Percentiles rank a stretch among this genome's conserved stretches.
phyloP scores from a whole-genome alignment of 345 rosid genomes.

The Crucihimalaya himalaica region DNA sequence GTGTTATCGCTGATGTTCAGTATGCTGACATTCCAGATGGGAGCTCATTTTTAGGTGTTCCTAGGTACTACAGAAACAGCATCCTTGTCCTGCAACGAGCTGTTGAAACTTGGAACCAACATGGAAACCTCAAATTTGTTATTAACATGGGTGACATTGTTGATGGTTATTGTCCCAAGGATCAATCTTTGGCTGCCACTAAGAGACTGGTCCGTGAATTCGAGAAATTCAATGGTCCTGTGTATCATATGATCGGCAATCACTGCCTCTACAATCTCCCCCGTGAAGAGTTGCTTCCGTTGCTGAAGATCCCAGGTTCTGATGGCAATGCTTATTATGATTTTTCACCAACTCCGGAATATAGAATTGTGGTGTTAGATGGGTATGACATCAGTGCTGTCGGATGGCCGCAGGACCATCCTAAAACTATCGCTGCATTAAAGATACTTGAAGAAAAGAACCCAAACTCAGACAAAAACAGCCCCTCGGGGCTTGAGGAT shows the following conservation, averaged over 20 bases:
- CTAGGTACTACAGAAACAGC: constrained; percentile 81
- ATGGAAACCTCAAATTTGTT: constrained; percentile 60
- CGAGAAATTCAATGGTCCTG: constrained; percentile 64
- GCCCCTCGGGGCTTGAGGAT: constrained; percentile 68
- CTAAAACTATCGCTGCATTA: constrained; percentile 64
- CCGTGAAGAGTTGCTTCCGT: constrained; percentile 67
- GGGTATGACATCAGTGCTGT: constrained; percentile 88
- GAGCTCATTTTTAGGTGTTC: constrained; percentile 74
- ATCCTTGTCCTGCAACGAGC: constrained; percentile 73
- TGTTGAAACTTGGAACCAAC: constrained; percentile 67
- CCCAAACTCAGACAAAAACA: constrained; percentile 81
- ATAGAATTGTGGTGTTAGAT: constrained; percentile 75
- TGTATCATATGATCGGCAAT: constrained; percentile 89
- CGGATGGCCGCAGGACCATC: constrained; percentile 81
- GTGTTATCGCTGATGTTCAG: constrained; percentile 87
- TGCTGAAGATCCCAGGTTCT: constrained; percentile 58
- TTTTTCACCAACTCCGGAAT: constrained; percentile 70
- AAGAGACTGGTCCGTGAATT: constrained; percentile 58
- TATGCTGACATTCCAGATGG: constrained; percentile 95
- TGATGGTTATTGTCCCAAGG: constrained; percentile 77
- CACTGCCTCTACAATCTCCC: constrained; percentile 98
- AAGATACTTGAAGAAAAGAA: constrained; percentile 66
- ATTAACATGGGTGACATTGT: constrained; percentile 89
- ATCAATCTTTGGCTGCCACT: constrained; percentile 59
- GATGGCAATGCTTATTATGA: constrained; percentile 76